These are phyloP conservation scores for Thecamonas trahens DNA, from an alignment of 78 protist species.

Conservation along the genomic window DNA sequence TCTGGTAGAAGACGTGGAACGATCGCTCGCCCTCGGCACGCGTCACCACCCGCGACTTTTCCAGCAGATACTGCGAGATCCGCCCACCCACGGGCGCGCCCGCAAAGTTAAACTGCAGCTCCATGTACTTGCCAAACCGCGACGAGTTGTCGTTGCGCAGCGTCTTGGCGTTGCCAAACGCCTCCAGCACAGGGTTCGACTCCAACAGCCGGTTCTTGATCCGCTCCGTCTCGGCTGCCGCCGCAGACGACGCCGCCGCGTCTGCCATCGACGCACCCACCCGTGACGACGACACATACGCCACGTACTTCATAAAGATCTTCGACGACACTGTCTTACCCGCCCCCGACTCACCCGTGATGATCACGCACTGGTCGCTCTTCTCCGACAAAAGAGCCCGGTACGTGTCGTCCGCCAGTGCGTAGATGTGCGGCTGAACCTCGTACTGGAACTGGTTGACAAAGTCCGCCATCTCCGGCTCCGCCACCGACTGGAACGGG, in stretches of 20 bases:
- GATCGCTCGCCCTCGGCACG: conserved; percentile 33
- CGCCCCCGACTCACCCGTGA: conserved; percentile 63
- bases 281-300: conserved; percentile 62
- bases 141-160: conserved; percentile 63
- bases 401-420: conserved; percentile 72
- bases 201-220: conserved; percentile 59
- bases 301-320: conserved; percentile 79
- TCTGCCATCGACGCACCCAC: conserved; percentile 5
- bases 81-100: neutral
- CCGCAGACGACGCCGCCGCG: too few relatives aligned
- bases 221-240: too few relatives aligned
- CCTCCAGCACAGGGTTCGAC: conserved; percentile 83
- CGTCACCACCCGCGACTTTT: conserved; percentile 1
- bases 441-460: conserved; percentile 33
- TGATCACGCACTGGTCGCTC: conserved; percentile 75
- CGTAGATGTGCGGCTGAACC: conserved; percentile 74
- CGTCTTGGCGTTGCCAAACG: conserved; percentile 94
- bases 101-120: conserved; percentile 9
- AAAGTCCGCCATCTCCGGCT: conserved; percentile 19
- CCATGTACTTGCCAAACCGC: conserved; percentile 49
- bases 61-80: conserved; percentile 13
- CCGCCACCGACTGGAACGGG: conserved; percentile 65
- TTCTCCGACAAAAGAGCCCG: conserved; percentile 34
- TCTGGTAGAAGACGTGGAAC: conserved; percentile 58
- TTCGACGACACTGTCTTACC: conserved; percentile 66